Evolutionary conservation across 208 protist genomes (phyloP).

Genomic region (Crithidia brevicula): DNA sequence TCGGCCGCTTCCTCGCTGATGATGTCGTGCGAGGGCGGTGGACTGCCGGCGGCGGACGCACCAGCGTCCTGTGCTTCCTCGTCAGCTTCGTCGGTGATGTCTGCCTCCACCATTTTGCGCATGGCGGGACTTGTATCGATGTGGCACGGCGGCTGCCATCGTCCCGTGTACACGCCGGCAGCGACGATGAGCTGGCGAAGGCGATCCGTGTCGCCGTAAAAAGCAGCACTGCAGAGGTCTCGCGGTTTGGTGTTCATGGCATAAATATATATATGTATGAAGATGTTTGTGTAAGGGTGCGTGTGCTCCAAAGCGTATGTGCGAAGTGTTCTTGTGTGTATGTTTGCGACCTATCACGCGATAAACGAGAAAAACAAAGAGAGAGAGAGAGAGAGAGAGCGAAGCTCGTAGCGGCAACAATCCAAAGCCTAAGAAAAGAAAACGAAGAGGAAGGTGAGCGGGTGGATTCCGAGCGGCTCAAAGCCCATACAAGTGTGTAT

Average conservation of each 20-base stretch:
- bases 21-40: background rate
- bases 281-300: background rate
- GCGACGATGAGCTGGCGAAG: conserved; percentile 60
- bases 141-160: conserved; percentile 41
- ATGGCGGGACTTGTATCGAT: conserved; percentile 25
- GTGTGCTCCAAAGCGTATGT: background rate
- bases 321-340: background rate
- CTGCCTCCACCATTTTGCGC: conserved; percentile 13
- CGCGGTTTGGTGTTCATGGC: conserved; percentile 52
- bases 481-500: too few relatives aligned
- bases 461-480: too few relatives aligned
- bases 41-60: background rate
- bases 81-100: background rate
- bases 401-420: background rate
- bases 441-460: too few relatives aligned
- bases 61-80: background rate
- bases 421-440: too few relatives aligned
- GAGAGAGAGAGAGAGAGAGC: background rate
- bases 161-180: conserved; percentile 43
- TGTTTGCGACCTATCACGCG: background rate
- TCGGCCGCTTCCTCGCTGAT: conserved; percentile 10
- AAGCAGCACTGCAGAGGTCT: conserved; percentile 74
- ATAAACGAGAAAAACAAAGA: too few relatives aligned
- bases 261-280: conserved; percentile 1
- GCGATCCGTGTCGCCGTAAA: conserved; percentile 63